These are phyloP conservation scores for Endocalyx cinctus DNA, from an alignment of 2,329 filamentous ascomycete species.

Conservation along the genomic window DNA sequence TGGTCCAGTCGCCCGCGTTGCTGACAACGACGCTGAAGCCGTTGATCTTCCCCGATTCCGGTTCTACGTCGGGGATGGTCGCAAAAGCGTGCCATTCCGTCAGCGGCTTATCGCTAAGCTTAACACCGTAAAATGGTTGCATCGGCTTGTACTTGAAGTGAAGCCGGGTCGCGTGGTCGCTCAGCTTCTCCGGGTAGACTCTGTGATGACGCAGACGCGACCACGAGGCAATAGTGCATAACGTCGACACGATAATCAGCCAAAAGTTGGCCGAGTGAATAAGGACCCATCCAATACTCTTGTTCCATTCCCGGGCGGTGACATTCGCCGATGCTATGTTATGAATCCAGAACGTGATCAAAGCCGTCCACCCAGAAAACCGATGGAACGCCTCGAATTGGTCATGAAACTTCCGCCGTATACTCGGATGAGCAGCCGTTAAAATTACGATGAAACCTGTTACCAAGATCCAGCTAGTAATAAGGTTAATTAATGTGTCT, in stretches of 20 bases:
- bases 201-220: conserved; percentile 62
- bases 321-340: conserved; percentile 55
- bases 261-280: conserved; percentile 52
- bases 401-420: conserved; percentile 62
- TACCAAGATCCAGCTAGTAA: conserved; percentile 41
- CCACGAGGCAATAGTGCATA: conserved; percentile 69
- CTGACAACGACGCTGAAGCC: conserved; percentile 68
- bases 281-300: conserved; percentile 33
- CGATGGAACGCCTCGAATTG: conserved; percentile 68
- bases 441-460: conserved; percentile 56
- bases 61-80: conserved; percentile 58
- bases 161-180: conserved; percentile 66
- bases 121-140: conserved; percentile 51
- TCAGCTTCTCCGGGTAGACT: conserved; percentile 65
- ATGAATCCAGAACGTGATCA: conserved; percentile 50
- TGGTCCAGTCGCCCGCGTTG: conserved; percentile 75
- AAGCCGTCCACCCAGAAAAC: conserved; percentile 64
- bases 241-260: conserved; percentile 62
- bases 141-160: conserved; percentile 63
- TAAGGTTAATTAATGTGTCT: conserved; percentile 19
- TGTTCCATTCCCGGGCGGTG: conserved; percentile 27
- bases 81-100: conserved; percentile 75
- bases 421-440: conserved; percentile 56
- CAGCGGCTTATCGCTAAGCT: conserved; percentile 60
- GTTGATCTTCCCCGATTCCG: conserved; percentile 32